Evolutionary conservation across 106 monocot species (phyloP).

Genomic region (Apostasia shenzhenica): DNA sequence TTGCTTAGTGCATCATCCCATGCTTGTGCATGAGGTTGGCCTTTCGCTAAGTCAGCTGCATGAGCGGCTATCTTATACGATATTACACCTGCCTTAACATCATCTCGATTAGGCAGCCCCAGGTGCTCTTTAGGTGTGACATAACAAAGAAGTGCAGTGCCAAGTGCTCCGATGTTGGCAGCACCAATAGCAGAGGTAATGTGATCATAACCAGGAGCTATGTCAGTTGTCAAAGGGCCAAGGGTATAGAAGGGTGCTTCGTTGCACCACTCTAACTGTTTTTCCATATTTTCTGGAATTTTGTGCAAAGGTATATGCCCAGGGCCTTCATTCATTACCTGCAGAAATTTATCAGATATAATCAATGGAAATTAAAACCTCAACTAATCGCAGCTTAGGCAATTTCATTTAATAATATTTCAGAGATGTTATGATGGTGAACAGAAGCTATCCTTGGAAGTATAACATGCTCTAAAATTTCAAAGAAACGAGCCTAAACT

Average conservation of each 20-base stretch:
- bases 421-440: no score
- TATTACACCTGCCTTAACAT: conserved; percentile 93
- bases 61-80: conserved; percentile 95
- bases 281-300: conserved; percentile 96
- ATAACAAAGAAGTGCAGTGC: conserved; percentile 95
- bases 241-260: conserved; percentile 97
- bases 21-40: conserved; percentile 79
- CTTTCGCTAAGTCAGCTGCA: conserved; percentile 89
- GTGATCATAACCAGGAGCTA: conserved; percentile 99
- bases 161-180: conserved; percentile 91
- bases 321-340: conserved; percentile 99
- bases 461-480: no score
- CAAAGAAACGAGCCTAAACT: no score
- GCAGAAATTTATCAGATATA: background rate
- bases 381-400: no score
- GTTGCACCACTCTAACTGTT: conserved; percentile 93
- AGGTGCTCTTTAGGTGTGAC: conserved; percentile 98
- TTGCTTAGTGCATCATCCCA: conserved; percentile 98
- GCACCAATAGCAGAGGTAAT: conserved; percentile 97
- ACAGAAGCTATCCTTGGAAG: no score
- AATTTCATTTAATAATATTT: no score
- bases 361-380: no score
- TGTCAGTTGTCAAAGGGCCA: conserved; percentile 93
- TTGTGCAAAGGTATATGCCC: conserved; percentile 97
- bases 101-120: conserved; percentile 94